A percentile compares a stretch with the other conserved stretches of the same genome.
These are phyloP conservation scores for Boletus pseudopeckii DNA, from an alignment of 768 basidiomycete species.

Conservation along the genomic window DNA sequence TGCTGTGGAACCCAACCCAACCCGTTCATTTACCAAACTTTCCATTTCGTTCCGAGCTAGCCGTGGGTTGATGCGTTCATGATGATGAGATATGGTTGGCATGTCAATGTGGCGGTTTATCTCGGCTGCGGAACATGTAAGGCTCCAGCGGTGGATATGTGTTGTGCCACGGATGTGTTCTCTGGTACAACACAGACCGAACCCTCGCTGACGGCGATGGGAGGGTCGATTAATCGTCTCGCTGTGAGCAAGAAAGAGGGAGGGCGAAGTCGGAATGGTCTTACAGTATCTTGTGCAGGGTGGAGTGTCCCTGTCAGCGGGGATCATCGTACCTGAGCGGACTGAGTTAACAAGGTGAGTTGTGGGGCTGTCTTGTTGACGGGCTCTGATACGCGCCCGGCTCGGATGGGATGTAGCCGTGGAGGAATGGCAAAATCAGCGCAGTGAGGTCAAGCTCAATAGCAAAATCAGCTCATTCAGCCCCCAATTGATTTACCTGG, in stretches of 20 bases:
- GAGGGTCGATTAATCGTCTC: neutral
- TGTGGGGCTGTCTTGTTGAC: neutral
- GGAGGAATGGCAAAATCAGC: constrained; percentile 28
- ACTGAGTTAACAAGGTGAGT: neutral
- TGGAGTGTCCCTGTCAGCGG: neutral
- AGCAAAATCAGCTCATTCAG: constrained; percentile 23
- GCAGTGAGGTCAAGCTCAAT: constrained; percentile 18
- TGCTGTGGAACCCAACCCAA: neutral
- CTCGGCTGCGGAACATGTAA: neutral
- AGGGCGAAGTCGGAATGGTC: neutral
- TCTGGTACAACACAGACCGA: neutral
- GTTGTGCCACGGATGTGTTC: neutral
- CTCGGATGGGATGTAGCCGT: neutral
- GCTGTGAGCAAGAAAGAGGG: no score
- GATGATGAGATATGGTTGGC: constrained; percentile 2
- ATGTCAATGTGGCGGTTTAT: neutral
- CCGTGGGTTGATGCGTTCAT: neutral
- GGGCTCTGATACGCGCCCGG: neutral
- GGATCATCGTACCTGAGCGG: neutral
- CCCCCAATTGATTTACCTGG: no score
- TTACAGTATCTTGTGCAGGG: neutral
- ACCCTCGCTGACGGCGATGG: neutral
- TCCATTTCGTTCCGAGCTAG: neutral
- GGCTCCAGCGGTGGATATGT: neutral
- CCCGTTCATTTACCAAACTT: neutral